Base-by-base conservation (phyloP, 2,329 filamentous ascomycete species). In the Aaosphaeria arxii region DNA sequence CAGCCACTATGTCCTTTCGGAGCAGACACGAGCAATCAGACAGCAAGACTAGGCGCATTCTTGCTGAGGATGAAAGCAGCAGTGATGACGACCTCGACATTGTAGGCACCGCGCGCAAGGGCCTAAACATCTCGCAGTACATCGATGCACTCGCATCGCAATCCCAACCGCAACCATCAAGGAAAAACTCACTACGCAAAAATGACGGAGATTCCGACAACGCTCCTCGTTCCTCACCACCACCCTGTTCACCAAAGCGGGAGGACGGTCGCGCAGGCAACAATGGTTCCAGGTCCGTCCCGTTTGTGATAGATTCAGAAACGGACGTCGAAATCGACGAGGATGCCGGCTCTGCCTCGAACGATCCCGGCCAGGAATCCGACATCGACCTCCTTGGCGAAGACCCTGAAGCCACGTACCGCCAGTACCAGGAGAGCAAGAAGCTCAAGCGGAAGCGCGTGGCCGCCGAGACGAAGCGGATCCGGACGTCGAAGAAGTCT, bases 381-480 rank as follows among this genome's bases (percentile, higher is more conserved):
- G 44, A 46, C n/a, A 42, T 40, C 7, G 44, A 46, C 30, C 30
- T 32, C 39, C 31, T 29, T 9, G 44, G 30, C 29, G 36, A 46
- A 24, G 44, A 46, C 30, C 11, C 59, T 1, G 79, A 81, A 29
- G 76, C 77, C 24, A 77, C 78, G 6, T 89, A 89, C 53, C 72
- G 81, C 38, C 76, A 78, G n/a, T 85, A 84, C 64, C 86, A 85
- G 61, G 81, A 83, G 44, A 75, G 80, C 42, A 83, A 79, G 50
- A 72, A 72, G 0, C 64, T 72, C 0, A 80, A 83, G 56, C 74
- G 79, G 35, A 82, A 81, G 56, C 75, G 75, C 43, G 68, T 69
- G 5, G 74, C 74, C 2, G 76, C 76, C 28, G 74, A 74, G 30
- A 79, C 76, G 11, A 74, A 71, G 51, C 77, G 74, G 43, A 64